Base-by-base conservation (phyloP, 2,329 filamentous ascomycete genomes). In the Chrysoporthe puriensis region DNA sequence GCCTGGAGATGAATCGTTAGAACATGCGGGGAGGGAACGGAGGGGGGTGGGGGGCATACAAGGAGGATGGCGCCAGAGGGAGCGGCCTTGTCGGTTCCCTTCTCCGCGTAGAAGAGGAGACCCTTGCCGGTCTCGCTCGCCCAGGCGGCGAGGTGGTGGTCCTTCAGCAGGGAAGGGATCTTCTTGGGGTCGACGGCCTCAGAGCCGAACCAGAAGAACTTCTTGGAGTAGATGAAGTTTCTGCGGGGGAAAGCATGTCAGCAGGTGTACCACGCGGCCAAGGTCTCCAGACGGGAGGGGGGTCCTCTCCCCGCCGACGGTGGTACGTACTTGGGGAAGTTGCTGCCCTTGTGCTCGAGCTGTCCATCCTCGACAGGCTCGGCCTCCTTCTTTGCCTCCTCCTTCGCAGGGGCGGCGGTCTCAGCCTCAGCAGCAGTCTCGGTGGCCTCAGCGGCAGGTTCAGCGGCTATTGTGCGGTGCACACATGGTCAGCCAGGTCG, bases 41-140 rank as follows among this genome's bases (percentile, higher is more conserved):
- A 11, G 5, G 5, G 7, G 44, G 2, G 13, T 50, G 16, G 7
- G 26, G 1, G 66, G 78, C 91, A 77, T 87, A 97, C 93, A 79
- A 97, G 83, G 81, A 93, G 92, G 79, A 98, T 90, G 74, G 96
- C 90, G 76, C 93, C 91, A 73, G 89, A 85, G 70, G 95, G 94
- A 69, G 87, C 86, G 72, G 88, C 84, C 88, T 96, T 97, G 82
- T 97, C 91, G 76, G 89, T 86, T 63, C 86, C 84, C 81, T 92
- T 90, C 88, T 95, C 94, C 81, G 91, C 90, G 81, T 93, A 92
- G 86, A 96, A 97, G 54, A 98, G 85, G 26, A 98, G 91, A 77
- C 96, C 96, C 86, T 97, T 97, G 79, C 95, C 95, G 69, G 95
- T 97, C 85, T 97, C 89, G 73, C 89, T 90, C 71, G 95, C 93